Percentiles rank a stretch among this genome's conserved stretches.
Conservation (phyloP, 805 yeast genomes). For the Candida piceae region DNA sequence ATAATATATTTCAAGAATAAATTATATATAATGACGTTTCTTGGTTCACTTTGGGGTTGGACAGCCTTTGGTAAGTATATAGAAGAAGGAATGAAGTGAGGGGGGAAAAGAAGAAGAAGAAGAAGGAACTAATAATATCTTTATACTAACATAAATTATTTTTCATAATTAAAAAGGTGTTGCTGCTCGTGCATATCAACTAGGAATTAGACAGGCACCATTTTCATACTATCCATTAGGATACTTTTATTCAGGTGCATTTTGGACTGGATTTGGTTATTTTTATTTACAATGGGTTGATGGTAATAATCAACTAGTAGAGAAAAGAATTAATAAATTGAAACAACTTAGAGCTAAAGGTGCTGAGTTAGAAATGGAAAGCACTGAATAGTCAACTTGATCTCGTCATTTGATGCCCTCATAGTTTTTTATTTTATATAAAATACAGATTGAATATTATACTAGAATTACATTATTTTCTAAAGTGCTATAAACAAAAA, state of each 20-base stretch:
- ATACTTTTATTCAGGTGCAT: constrained; percentile 38
- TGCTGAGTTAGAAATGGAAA: constrained; percentile 12
- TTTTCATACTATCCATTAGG: constrained; percentile 34
- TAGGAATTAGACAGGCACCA: constrained; percentile 39
- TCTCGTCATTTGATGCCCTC: no score
- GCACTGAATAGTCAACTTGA: constrained; percentile 3
- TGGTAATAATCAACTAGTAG: constrained; percentile 33
- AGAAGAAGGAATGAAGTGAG: neutral
- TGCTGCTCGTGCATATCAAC: constrained; percentile 39
- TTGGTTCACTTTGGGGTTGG: constrained; percentile 31
- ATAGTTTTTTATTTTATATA: no score
- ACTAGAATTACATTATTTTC: no score
- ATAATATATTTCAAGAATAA: no score
- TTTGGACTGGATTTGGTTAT: constrained; percentile 40
- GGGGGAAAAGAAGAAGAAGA: no score
- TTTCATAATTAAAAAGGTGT: constrained; percentile 26
- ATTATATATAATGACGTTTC: no score
- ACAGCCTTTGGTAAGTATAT: constrained; percentile 31
- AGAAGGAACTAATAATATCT: no score
- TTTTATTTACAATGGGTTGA: constrained; percentile 34
- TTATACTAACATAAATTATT: no score
- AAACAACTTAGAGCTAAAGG: constrained; percentile 32
- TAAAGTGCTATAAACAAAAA: no score
- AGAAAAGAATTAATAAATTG: constrained; percentile 32
- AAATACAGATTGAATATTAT: no score